These are phyloP conservation scores for Cystobasidium ongulense DNA, from an alignment of 768 basidiomycete species.

Conservation along the genomic window DNA sequence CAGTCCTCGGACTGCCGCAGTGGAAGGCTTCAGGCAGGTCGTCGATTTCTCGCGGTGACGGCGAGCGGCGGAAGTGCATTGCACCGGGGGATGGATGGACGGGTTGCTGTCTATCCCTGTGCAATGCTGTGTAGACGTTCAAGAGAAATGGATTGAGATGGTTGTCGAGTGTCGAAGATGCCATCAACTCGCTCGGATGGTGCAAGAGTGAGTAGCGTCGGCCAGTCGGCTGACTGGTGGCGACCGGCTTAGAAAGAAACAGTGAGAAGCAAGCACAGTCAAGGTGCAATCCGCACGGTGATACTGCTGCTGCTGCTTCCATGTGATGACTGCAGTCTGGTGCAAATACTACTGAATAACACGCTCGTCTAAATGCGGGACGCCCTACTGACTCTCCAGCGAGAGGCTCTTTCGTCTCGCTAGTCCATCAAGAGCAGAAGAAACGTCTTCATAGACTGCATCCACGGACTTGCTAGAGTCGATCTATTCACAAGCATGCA, in stretches of 20 bases:
- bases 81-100: not conserved
- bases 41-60: constrained; percentile 9
- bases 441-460: constrained; percentile 54
- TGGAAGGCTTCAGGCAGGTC: constrained; percentile 21
- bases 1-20: not conserved
- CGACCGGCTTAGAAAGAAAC: not conserved
- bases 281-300: not conserved
- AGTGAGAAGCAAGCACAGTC: not conserved
- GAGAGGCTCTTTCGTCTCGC: constrained; percentile 15
- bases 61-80: not conserved
- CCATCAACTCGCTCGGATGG: not conserved
- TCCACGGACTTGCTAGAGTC: constrained; percentile 55
- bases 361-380: not conserved
- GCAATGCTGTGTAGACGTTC: not conserved
- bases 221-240: not conserved
- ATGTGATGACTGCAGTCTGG: not conserved
- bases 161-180: not conserved
- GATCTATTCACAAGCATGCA: constrained; percentile 40
- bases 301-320: too few relatives aligned
- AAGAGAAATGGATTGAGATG: not conserved
- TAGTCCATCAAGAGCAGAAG: not conserved
- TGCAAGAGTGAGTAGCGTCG: not conserved
- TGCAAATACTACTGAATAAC: not conserved
- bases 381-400: not conserved
- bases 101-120: not conserved